A percentile compares a stretch with the other conserved stretches of the same genome.
Conservation (phyloP, 495 filamentous ascomycete species). For the Penicillium chermesinum region DNA sequence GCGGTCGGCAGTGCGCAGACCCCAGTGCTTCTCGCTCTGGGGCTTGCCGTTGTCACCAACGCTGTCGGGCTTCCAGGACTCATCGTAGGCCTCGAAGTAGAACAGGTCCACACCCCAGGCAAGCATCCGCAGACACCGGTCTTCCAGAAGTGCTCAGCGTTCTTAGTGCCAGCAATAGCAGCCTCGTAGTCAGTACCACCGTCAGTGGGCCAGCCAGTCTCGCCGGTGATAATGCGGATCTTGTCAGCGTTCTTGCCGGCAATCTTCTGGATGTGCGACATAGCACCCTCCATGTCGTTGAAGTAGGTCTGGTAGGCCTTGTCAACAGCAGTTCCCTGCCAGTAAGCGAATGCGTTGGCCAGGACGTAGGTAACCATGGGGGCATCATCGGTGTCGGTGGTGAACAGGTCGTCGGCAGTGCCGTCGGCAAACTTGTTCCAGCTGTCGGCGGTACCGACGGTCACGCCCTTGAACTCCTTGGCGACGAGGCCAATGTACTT, state of each 20-base stretch:
- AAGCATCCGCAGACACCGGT: constrained; percentile 66
- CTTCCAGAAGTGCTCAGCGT: constrained; percentile 60
- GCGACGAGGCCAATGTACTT: constrained; percentile 59
- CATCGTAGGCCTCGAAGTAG: constrained; percentile 80
- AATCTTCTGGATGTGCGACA: constrained; percentile 60
- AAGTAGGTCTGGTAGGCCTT: constrained; percentile 67
- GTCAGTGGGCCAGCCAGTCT: constrained; percentile 65
- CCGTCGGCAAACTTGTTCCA: constrained; percentile 80
- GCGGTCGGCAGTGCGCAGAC: constrained; percentile 60
- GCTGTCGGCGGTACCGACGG: constrained; percentile 72
- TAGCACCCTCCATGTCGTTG: constrained; percentile 67
- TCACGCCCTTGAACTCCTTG: constrained; percentile 46
- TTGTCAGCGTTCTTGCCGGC: constrained; percentile 47
- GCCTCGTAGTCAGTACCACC: constrained; percentile 61
- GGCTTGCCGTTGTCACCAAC: constrained; percentile 61
- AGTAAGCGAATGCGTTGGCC: constrained; percentile 80
- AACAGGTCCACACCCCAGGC: constrained; percentile 73
- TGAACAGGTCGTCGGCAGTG: constrained; percentile 59
- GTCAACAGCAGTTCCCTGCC: constrained; percentile 61
- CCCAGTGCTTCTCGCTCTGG: constrained; percentile 75
- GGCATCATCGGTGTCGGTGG: constrained; percentile 34
- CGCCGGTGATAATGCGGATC: constrained; percentile 69
- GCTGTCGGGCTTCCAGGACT: constrained; percentile 71
- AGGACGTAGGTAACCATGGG: constrained; percentile 60
- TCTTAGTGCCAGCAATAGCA: constrained; percentile 56